Evolutionary conservation across 2,329 filamentous ascomycete species (phyloP), one percentile per base, ranked within the genome.

Genomic region (Pleoardoris graminearum): DNA sequence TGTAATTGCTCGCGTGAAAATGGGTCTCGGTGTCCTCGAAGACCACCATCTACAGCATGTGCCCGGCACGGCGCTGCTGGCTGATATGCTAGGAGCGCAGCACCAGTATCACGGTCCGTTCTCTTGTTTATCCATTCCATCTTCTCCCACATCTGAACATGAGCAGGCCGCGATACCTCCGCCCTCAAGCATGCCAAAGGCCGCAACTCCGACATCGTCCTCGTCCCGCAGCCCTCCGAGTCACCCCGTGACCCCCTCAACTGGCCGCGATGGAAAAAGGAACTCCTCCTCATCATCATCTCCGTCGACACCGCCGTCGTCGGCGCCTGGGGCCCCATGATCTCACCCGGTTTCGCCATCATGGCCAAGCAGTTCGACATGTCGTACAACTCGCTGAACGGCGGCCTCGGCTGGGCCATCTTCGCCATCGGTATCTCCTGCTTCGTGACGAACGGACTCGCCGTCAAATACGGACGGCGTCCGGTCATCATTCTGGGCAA

Each of bases 171-270:
- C 46, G 61, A 68, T 42, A 67, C 65, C 3, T 64, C 61, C 4
- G 54, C 55, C 2, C 53, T 70, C 25, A 67, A 68, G 45, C 66
- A 68, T 38, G 67, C 50, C 22, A 66, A 50, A 7, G 67, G 67
- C 12, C 57, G 59, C 16, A 65, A 68, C 42, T 37, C 49, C 10
- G 62, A 69, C 48, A 62, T 70, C 29, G 59, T 70, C 8, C 64
- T 70, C 54, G 52, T 55, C 17, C 53, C 53, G 5, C 53, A 53
- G 14, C 53, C 53, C 27, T 50, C 47, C 7, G 49, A 49, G n/a
- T 51, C 48, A 2, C 55, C 60, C 1, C 58, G 59, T 6, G 60
- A 63, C 30, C 60, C 60, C 6, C 50, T 63, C 14, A 61, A 61
- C 21, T 63, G 60, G 60, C 60, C 60, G 7, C 58, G 60, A 57